Base-by-base conservation (phyloP, 177 flowering plant genomes). In the Vitis hybrid region DNA sequence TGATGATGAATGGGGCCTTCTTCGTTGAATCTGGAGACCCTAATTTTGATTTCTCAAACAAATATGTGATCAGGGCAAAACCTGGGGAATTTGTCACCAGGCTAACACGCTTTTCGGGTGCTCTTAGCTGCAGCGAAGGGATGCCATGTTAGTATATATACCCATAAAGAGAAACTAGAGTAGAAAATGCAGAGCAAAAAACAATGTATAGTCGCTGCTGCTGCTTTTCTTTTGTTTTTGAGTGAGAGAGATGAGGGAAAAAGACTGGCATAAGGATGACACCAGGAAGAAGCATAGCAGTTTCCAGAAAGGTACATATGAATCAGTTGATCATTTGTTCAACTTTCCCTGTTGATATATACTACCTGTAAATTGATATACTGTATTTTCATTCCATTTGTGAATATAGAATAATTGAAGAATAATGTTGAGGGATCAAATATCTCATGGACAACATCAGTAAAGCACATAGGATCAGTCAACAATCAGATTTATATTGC, bases 1-100 rank as follows among this genome's bases (percentile, higher is more conserved):
- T 88, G 19, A 40, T 87, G 79, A 62, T 80, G 85, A 88, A 90
- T 49, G 95, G 92, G 30, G 91, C 95, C 6, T 83, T 81, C 77
- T 88, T 88, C 51, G 68, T 65, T 2, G 54, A 79, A 69, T 86
- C 91, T 0, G 92, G 95, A 21, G 64, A 52, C 2, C 81, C 73
- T 0, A 52, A 13, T 17, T 32, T 6, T 9, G 69, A 13, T 8
- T 24, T 48, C 62, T 19, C 60, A 13, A 57, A 50, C 55, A 24
- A 62, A 27, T 74, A 75, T 61, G 58, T 74, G 72, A 74, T 85
- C 58, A 48, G 8, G 2, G 70, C 84, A 15, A 75, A 81, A 54
- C 83, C 88, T 4, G 88, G 84, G 11, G 19, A 67, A 3, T 70
- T 19, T 9, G 86, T 76, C 5, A 59, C 64, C 10, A 64, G 74